Evolutionary conservation across 1,284 basidiomycete species (phyloP).

Genomic region (Xerocomus minutiporus): DNA sequence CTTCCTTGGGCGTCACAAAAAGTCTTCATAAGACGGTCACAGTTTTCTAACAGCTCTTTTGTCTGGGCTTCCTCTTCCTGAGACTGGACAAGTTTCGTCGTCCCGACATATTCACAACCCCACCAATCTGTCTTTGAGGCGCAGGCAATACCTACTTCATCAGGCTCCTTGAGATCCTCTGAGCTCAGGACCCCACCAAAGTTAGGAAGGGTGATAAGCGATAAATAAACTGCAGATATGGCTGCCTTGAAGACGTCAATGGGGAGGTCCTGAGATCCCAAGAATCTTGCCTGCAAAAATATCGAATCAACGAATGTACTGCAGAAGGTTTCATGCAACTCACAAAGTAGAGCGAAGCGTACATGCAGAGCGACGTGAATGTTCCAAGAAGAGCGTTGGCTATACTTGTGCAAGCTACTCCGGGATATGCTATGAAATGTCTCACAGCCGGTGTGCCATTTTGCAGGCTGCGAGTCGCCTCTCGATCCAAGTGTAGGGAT

Average conservation of each 20-base stretch:
- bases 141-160: conserved; percentile 39
- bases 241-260: conserved; percentile 61
- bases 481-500: conserved; percentile 52
- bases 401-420: conserved; percentile 69
- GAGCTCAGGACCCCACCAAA: conserved; percentile 13
- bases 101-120: conserved; percentile 51
- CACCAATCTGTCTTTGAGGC: conserved; percentile 52
- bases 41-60: conserved; percentile 47
- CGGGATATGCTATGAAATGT: conserved; percentile 72
- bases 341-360: conserved; percentile 66
- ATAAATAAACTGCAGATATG: conserved; percentile 59
- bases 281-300: conserved; percentile 51
- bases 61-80: conserved; percentile 41
- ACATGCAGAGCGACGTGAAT: conserved; percentile 51
- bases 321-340: conserved; percentile 30
- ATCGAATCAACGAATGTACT: not conserved
- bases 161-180: conserved; percentile 7
- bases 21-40: conserved; percentile 42
- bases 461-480: conserved; percentile 29
- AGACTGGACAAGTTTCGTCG: conserved; percentile 49
- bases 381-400: conserved; percentile 46
- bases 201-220: conserved; percentile 37
- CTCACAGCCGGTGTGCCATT: conserved; percentile 37
- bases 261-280: conserved; percentile 63
- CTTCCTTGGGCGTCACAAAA: conserved; percentile 29